Evolutionary conservation across 768 basidiomycete species (phyloP).

Genomic region (Suillus cothurnatus): DNA sequence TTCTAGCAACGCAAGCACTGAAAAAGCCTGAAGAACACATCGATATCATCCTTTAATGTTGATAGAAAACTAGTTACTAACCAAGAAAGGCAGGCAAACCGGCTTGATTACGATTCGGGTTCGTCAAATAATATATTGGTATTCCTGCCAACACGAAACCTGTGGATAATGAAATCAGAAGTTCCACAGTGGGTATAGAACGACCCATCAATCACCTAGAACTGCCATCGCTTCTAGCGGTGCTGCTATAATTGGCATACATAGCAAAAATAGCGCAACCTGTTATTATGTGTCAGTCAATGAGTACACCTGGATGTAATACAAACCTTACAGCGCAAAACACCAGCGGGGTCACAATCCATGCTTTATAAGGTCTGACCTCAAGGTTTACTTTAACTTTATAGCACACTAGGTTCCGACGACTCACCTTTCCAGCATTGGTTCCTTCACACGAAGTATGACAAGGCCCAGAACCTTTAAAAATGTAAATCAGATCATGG

Average conservation of each 20-base stretch:
- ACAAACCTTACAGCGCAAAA: conserved; percentile 72
- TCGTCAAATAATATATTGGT: conserved; percentile 83
- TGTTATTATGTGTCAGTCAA: conserved; percentile 28
- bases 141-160: conserved; percentile 80
- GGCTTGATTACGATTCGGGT: conserved; percentile 55
- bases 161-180: conserved; percentile 29
- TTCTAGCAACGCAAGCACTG: conserved; percentile 43
- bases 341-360: conserved; percentile 85
- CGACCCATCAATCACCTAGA: conserved; percentile 55
- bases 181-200: background rate
- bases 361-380: conserved; percentile 88
- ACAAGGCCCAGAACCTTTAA: conserved; percentile 82
- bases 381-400: background rate
- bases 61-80: conserved; percentile 31
- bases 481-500: conserved; percentile 5
- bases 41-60: conserved; percentile 7
- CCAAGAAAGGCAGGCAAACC: conserved; percentile 33
- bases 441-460: conserved; percentile 88
- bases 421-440: conserved; percentile 73
- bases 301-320: background rate
- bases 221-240: conserved; percentile 88
- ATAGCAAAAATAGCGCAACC: conserved; percentile 88
- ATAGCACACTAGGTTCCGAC: background rate
- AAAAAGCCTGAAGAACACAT: conserved; percentile 40
- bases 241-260: conserved; percentile 94